A percentile compares a stretch with the other conserved stretches of the same genome.
Conservation (phyloP, 2,329 filamentous ascomycete genomes). For the Fusarium dimerum region DNA sequence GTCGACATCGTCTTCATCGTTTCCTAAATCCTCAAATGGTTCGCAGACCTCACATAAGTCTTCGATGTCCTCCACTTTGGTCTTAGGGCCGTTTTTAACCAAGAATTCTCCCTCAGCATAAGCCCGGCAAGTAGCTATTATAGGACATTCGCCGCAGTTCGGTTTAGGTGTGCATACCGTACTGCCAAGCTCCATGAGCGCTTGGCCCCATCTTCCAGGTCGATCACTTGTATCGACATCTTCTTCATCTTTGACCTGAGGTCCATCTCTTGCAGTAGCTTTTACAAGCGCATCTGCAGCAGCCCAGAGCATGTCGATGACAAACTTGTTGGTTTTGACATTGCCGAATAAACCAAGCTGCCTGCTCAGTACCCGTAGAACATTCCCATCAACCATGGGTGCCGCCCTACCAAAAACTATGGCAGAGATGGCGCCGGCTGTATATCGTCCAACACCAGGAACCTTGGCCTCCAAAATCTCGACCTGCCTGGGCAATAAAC, state of each 20-base stretch:
- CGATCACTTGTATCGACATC: constrained; percentile 44
- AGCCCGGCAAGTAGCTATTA: constrained; percentile 52
- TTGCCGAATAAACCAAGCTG: constrained; percentile 60
- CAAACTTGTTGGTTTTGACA: constrained; percentile 55
- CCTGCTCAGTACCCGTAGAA: constrained; percentile 60
- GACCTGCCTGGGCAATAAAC: constrained; percentile 50
- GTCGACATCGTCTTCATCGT: constrained; percentile 18
- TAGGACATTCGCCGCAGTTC: constrained; percentile 53
- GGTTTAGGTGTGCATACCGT: constrained; percentile 63
- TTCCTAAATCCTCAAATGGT: constrained; percentile 41
- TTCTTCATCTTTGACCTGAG: constrained; percentile 18
- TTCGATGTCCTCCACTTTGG: constrained; percentile 47
- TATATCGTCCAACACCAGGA: constrained; percentile 63
- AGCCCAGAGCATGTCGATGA: constrained; percentile 58
- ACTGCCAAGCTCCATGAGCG: constrained; percentile 65
- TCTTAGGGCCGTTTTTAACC: constrained; percentile 18
- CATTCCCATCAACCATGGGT: constrained; percentile 66
- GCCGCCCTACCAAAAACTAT: constrained; percentile 62
- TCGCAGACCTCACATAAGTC: constrained; percentile 52
- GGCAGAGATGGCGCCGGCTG: constrained; percentile 61
- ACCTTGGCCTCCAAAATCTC: constrained; percentile 51
- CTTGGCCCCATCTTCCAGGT: constrained; percentile 64
- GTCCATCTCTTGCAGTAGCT: constrained; percentile 45
- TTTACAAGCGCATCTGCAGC: constrained; percentile 58
- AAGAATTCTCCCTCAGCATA: constrained; percentile 48